Evolutionary conservation across 2,329 filamentous ascomycete species (phyloP), one percentile per base, ranked within the genome.

Genomic region (Aspergillus texensis): DNA sequence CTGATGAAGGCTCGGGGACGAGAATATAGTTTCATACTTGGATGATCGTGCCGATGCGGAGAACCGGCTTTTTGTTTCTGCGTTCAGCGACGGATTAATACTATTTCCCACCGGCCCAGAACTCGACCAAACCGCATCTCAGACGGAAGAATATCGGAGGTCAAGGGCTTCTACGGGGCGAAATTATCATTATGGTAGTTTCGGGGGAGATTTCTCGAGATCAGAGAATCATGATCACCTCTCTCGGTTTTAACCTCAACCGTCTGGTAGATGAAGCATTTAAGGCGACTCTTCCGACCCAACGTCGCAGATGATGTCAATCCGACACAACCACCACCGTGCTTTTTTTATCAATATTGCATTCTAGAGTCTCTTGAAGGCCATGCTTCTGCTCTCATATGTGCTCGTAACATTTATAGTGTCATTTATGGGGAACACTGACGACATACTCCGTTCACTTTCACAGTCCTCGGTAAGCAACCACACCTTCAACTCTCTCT

Each of bases 51-150:
- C 69, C 68, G 67, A 67, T 67, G 73, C 75, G 75, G 76, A 75
- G 74, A 68, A 60, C 72, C 74, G 76, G 75, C 74, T 70, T 77
- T 78, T 78, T 73, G 74, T 78, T 78, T 78, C 76, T 78, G 76
- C 76, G 76, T 75, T 68, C 72, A 69, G 70, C 70, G 70, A 71
- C 76, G 76, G 76, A 78, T 78, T 78, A 78, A 77, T 71, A 77
- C 75, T 76, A 77, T 78, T 78, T 77, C 76, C 75, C 67, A 67
- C 63, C 67, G 67, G 67, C 65, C 66, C 65, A 68, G 63, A 65
- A 67, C 65, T 67, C 57, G 59, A 64, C 62, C 61, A 65, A 62
- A 62, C 48, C 57, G 59, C 54, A 39, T 59, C 62, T 46, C 57
- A 21, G 28, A 39, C 46, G 32, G 54, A 59, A 41, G 10, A 53